Percentiles rank a stretch among this genome's conserved stretches.
Evolutionary conservation across 2,329 filamentous ascomycete species (phyloP).

Genomic region (Macrophomina phaseolina): DNA sequence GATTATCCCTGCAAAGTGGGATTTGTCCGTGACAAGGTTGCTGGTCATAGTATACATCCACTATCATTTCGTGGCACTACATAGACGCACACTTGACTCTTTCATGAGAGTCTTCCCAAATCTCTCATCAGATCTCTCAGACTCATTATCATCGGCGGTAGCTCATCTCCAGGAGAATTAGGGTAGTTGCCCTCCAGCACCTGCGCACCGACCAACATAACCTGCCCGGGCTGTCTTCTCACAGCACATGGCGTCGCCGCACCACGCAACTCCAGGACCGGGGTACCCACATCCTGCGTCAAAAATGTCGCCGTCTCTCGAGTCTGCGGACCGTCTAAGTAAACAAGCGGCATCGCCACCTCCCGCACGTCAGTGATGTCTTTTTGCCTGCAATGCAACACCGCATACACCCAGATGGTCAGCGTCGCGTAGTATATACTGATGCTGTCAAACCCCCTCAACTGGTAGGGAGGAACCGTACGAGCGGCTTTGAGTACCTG

Average conservation of each 20-base stretch:
- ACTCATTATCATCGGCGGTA: constrained; percentile 33
- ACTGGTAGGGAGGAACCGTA: constrained; percentile 56
- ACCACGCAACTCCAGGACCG: background rate
- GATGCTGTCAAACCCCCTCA: constrained; percentile 71
- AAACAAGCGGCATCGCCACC: constrained; percentile 27
- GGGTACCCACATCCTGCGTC: background rate
- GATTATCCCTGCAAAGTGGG: no score
- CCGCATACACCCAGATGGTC: constrained; percentile 62
- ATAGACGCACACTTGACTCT: no score
- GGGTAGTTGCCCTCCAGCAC: constrained; percentile 33
- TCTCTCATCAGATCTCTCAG: constrained; percentile 33
- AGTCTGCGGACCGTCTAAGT: background rate
- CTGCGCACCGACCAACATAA: constrained; percentile 30
- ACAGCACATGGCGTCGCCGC: constrained; percentile 28
- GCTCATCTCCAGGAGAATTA: constrained; percentile 29
- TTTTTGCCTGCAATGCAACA: background rate
- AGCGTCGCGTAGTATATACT: constrained; percentile 72
- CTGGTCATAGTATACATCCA: no score
- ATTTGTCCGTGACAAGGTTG: no score
- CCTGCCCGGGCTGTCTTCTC: constrained; percentile 21
- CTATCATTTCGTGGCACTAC: no score
- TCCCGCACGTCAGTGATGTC: background rate
- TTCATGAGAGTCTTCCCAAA: constrained; percentile 29
- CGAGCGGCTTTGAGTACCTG: constrained; percentile 67
- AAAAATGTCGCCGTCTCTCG: no score